phyloP scores from a whole-genome alignment of 768 basidiomycete genomes.

The Ramaria rubella region DNA sequence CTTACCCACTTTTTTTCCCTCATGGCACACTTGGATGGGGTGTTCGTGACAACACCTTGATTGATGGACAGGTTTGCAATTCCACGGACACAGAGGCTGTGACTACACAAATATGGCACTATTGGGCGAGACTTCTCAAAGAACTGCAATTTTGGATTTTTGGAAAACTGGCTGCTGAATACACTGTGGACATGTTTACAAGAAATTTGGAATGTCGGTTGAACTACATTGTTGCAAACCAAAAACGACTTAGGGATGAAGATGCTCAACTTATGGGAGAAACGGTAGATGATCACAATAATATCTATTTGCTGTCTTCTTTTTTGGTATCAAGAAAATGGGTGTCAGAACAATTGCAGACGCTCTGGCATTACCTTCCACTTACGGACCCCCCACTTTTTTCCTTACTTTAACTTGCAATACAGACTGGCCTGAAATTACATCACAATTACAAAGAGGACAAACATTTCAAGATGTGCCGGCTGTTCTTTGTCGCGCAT shows the following conservation, averaged over 20 bases:
- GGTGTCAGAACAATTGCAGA: slow-evolving; percentile 33
- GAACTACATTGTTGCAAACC: slow-evolving; percentile 27
- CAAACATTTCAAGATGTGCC: slow-evolving; percentile 33
- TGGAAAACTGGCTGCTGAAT: slow-evolving; percentile 26
- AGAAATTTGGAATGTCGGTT: slow-evolving; percentile 28
- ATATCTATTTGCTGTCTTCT: slow-evolving; percentile 31
- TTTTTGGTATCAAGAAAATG: slow-evolving; percentile 31
- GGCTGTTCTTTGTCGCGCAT: too few species aligned
- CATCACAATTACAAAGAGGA: slow-evolving; percentile 22
- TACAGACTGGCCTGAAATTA: slow-evolving; percentile 35
- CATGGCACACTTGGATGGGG: too few species aligned
- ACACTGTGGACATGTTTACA: too few species aligned
- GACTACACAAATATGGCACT: slow-evolving; percentile 30
- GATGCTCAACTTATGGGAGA: slow-evolving; percentile 27
- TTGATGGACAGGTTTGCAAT: neutral
- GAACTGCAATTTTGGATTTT: slow-evolving; percentile 29
- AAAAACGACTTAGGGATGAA: slow-evolving; percentile 17
- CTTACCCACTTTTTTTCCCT: too few species aligned
- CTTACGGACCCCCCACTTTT: slow-evolving; percentile 26
- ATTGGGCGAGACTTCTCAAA: slow-evolving; percentile 26
- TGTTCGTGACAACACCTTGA: slow-evolving; percentile 1
- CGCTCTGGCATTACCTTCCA: slow-evolving; percentile 28
- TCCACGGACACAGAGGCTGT: neutral
- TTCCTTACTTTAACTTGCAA: slow-evolving; percentile 39
- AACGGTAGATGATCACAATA: slow-evolving; percentile 19